These are phyloP conservation scores for Plasmodium inui DNA, from an alignment of 169 alveolate species.

Conservation along the genomic window DNA sequence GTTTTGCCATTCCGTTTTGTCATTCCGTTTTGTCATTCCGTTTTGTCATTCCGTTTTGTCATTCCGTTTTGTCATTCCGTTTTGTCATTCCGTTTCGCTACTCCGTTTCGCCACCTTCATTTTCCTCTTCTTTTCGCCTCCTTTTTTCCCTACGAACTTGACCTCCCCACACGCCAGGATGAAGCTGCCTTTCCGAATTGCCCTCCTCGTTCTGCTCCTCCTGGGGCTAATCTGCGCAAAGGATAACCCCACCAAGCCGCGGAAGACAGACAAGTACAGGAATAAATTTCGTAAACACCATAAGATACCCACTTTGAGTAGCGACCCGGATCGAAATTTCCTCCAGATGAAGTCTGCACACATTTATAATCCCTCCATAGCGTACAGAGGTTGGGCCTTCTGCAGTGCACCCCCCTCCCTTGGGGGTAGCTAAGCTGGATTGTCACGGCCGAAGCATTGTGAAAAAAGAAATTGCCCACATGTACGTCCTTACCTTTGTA, in stretches of 20 bases:
- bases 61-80: too few relatives aligned
- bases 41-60: too few relatives aligned
- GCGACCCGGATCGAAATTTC: conserved; percentile 29
- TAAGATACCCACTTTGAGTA: neutral
- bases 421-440: neutral
- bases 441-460: neutral
- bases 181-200: neutral
- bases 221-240: neutral
- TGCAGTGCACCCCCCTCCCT: neutral
- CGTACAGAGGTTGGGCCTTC: conserved; percentile 23
- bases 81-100: too few relatives aligned
- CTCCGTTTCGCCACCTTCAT: neutral
- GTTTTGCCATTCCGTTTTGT: neutral
- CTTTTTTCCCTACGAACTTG: neutral
- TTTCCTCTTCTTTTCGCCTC: neutral
- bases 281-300: neutral
- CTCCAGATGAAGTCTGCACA: conserved; percentile 22
- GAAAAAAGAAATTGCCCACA: neutral
- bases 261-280: neutral
- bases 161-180: neutral
- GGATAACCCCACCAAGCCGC: neutral
- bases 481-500: neutral
- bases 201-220: neutral
- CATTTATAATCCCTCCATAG: conserved; percentile 54
- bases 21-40: too few relatives aligned